A percentile compares a stretch with the other conserved stretches of the same genome.
These are phyloP conservation scores for Botrytis hyacinthi DNA, from an alignment of 2,329 filamentous ascomycete genomes.

Conservation along the genomic window DNA sequence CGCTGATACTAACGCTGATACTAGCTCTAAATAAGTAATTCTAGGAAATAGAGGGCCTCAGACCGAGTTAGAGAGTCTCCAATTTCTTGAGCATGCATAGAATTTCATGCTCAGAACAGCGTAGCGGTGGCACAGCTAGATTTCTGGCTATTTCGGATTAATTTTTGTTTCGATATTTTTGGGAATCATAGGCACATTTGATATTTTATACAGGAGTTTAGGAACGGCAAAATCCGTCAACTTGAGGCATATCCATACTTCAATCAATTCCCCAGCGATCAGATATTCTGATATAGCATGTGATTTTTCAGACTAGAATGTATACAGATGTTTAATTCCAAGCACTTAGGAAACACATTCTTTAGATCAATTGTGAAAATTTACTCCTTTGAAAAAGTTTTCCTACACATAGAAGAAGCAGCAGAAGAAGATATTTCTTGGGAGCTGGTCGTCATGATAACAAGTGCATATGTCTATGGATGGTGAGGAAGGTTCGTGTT, in stretches of 20 bases:
- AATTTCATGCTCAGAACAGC: neutral
- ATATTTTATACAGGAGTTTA: neutral
- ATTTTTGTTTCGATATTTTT: neutral
- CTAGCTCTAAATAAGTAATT: too few species aligned
- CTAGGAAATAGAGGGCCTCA: too few species aligned
- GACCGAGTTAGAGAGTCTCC: neutral
- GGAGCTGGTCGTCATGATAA: too few species aligned
- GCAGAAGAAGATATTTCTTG: too few species aligned
- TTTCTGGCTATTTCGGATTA: neutral
- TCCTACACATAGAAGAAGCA: too few species aligned
- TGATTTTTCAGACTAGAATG: neutral
- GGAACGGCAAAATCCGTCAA: neutral
- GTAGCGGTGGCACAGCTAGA: neutral
- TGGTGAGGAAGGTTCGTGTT: too few species aligned
- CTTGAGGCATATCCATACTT: neutral
- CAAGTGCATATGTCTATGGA: too few species aligned
- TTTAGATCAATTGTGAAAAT: neutral
- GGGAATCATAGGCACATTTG: neutral
- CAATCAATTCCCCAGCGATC: neutral
- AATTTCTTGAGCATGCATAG: neutral
- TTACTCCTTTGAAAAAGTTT: neutral
- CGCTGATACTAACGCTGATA: neutral
- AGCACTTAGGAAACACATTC: fast-evolving
- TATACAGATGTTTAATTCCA: neutral
- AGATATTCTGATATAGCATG: neutral